phyloP scores from a whole-genome alignment of 768 basidiomycete genomes.

The Amanita exitialis region DNA sequence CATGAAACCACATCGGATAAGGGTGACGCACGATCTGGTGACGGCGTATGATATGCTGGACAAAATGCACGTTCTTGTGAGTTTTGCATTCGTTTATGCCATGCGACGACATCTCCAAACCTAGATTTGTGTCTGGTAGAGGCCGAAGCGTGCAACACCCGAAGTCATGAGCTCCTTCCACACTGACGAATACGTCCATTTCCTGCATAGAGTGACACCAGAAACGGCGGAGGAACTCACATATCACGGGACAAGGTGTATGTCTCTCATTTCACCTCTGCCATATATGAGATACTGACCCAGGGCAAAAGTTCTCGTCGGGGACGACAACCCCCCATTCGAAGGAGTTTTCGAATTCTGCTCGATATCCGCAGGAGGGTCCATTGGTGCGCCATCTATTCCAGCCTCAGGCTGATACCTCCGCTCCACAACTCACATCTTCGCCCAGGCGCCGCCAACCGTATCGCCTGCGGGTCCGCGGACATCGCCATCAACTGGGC shows the following conservation, averaged over 20 bases:
- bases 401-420: neutral
- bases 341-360: constrained; percentile 97
- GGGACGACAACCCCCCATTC: constrained; percentile 94
- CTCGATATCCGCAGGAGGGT: constrained; percentile 92
- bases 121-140: constrained; percentile 24
- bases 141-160: constrained; percentile 59
- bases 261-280: constrained; percentile 17
- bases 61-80: constrained; percentile 85
- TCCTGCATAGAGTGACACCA: constrained; percentile 79
- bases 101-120: neutral
- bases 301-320: constrained; percentile 42
- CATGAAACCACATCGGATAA: constrained; percentile 95
- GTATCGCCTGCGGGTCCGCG: constrained; percentile 68
- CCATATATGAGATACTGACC: neutral
- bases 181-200: constrained; percentile 96
- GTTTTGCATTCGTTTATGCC: constrained; percentile 15
- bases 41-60: constrained; percentile 88
- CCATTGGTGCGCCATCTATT: constrained; percentile 54
- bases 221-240: constrained; percentile 86
- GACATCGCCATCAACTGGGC: constrained; percentile 99
- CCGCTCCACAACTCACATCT: constrained; percentile 2
- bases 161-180: constrained; percentile 90
- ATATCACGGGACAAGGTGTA: constrained; percentile 78
- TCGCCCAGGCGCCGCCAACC: constrained; percentile 64
- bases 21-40: constrained; percentile 88